Percentiles rank a stretch among this genome's conserved stretches.
These are phyloP conservation scores for Aurifilum marmelostoma DNA, from an alignment of 2,329 filamentous ascomycete genomes.

Conservation along the genomic window DNA sequence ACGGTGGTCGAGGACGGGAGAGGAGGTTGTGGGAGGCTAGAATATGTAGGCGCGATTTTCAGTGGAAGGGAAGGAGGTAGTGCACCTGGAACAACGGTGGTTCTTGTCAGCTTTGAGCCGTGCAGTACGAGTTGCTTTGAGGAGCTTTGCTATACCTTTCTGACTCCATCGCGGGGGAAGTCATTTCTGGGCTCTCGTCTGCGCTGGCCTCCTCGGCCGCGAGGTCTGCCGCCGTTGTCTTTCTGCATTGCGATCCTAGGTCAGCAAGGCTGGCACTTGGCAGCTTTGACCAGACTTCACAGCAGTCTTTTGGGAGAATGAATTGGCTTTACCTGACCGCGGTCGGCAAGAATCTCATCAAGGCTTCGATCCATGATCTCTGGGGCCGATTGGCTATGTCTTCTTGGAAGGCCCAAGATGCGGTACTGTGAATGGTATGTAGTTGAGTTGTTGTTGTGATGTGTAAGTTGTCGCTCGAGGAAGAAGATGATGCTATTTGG, in stretches of 20 bases:
- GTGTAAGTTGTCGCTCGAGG: not conserved
- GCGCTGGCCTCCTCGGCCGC: constrained; percentile 36
- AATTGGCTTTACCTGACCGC: constrained; percentile 34
- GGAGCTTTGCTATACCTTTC: constrained; percentile 68
- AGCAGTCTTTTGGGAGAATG: not conserved
- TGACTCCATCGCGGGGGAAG: constrained; percentile 80
- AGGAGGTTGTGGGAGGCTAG: constrained; percentile 30
- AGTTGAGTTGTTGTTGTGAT: not conserved
- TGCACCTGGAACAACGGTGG: constrained; percentile 30
- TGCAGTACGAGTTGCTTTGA: not conserved
- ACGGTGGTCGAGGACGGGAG: constrained; percentile 38
- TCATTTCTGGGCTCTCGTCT: constrained; percentile 42
- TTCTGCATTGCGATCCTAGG: constrained; percentile 23
- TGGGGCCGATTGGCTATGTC: not conserved
- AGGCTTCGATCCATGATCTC: constrained; percentile 55
- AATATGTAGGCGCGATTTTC: constrained; percentile 21
- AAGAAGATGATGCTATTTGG: not conserved
- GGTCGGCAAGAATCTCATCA: constrained; percentile 60
- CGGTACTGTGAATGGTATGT: not conserved
- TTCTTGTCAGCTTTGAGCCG: constrained; percentile 15
- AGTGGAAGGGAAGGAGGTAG: constrained; percentile 39
- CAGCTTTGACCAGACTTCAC: not conserved
- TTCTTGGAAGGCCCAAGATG: not conserved
- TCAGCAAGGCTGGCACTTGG: constrained; percentile 12
- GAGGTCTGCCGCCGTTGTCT: constrained; percentile 31